Conservation (phyloP, 148 eudicot species). For the Mesembryanthemum crystallinum region DNA sequence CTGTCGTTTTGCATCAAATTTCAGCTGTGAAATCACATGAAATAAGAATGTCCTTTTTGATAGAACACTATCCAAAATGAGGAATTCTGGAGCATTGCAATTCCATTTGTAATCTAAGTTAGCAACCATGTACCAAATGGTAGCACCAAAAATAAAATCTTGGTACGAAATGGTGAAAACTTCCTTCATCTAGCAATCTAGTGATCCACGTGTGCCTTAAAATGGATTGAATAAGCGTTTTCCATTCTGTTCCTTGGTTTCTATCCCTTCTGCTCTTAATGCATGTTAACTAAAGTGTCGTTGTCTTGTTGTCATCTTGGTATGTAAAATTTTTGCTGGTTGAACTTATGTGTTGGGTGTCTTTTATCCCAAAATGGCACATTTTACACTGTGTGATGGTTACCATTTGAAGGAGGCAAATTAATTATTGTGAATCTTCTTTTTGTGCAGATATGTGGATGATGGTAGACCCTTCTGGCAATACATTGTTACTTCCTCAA, state of each 20-base stretch:
- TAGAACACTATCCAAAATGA: background rate
- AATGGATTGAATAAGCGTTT: background rate
- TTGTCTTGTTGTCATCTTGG: background rate
- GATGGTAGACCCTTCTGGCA: constrained; percentile 99
- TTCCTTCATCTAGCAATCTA: background rate
- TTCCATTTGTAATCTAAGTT: background rate
- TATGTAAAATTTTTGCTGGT: background rate
- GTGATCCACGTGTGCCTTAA: background rate
- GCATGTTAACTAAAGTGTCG: background rate
- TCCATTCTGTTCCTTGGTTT: background rate
- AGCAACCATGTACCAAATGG: too few species aligned
- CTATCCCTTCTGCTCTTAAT: background rate
- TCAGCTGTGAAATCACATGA: constrained; percentile 1
- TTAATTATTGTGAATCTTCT: background rate
- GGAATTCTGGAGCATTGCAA: background rate
- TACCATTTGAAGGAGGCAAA: background rate
- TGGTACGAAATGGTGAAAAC: background rate
- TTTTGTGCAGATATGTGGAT: constrained; percentile 79
- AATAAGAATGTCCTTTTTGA: background rate
- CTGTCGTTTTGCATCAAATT: background rate
- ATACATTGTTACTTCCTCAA: constrained; percentile 79
- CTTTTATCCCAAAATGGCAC: background rate
- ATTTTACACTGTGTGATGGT: constrained; percentile 1
- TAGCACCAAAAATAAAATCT: too few species aligned
- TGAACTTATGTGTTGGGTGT: background rate